Conservation (phyloP, 345 rosid genomes). For the Eucalyptus camaldulensis region DNA sequence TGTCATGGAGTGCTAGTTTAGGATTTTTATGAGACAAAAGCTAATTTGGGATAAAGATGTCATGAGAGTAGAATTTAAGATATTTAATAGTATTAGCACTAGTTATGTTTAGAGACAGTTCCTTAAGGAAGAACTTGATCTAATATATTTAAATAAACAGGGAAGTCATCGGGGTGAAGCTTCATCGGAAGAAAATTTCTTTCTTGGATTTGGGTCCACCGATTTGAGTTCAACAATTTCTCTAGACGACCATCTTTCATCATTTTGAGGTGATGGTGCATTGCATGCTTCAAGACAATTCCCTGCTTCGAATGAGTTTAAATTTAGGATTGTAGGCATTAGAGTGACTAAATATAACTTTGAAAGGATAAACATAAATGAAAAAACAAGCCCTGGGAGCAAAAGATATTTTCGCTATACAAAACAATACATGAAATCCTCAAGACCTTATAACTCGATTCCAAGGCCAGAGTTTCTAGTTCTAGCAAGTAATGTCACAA, state of each 20-base stretch:
- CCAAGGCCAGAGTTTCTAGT: too few relatives aligned
- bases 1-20: too few relatives aligned
- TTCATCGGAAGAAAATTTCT: too few relatives aligned
- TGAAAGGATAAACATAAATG: background rate
- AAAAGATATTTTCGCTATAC: background rate
- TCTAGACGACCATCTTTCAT: background rate
- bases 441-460: background rate
- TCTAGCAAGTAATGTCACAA: background rate
- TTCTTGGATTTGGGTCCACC: background rate
- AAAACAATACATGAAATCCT: too few relatives aligned
- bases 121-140: too few relatives aligned
- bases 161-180: background rate
- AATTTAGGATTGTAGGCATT: background rate
- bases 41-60: too few relatives aligned
- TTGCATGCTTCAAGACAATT: background rate
- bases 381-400: background rate
- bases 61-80: background rate
- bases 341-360: background rate
- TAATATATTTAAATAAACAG: too few relatives aligned
- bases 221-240: background rate
- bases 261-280: background rate
- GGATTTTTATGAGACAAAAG: too few relatives aligned
- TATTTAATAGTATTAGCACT: too few relatives aligned
- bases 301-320: background rate
- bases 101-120: too few relatives aligned